Base-by-base conservation (phyloP, 768 basidiomycete species). In the Multifurca ochricompacta region DNA sequence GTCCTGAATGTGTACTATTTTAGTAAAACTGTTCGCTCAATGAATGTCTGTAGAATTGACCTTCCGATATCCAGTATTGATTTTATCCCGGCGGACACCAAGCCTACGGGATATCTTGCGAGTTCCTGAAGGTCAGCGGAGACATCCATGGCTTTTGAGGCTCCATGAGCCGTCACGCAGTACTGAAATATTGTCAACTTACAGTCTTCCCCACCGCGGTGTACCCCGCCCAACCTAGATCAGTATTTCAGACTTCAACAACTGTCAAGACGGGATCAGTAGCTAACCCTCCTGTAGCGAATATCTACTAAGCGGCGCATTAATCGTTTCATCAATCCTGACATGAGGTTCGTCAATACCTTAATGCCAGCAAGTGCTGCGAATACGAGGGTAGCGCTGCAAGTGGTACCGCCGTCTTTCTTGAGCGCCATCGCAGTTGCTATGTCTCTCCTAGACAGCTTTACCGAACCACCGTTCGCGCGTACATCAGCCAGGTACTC, bases 91-190 rank as follows among this genome's bases (percentile, higher is more conserved):
- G 93, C 87, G 16, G 94, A 95, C 9, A 98, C 82, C 32, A 99
- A 77, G 3, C 87, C 92, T 41, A 98, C 89, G 19, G 93, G 87
- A 62, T 91, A 95, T 18, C 90, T 78, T 19, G 87, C 76, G 31
- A 99, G 78, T 66, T 97, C 92, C 8, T 85, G 83, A 14, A 99
- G 74, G 67, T 99, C 95, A 14, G 95, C 92, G 14, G 95, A 97
- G 27, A 99, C 74, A 64, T 99, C 95, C 81, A 98, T 82, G 16
- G 90, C 91, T 96, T 61, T 21, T 51, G 47, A 35, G 23, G 14
- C 13, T 16, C 35, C 11, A 47, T 35, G 25, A 13, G 21, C 34
- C 34, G 32, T 34, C 36, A 10, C 23, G 21, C 8, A 45, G 16
- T 2, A 19, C 43, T 43, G 21, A 25, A 45, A 28, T n/a, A n/a